Conservation (phyloP, 176 grass and related monocot species). For the Poa pratensis region DNA sequence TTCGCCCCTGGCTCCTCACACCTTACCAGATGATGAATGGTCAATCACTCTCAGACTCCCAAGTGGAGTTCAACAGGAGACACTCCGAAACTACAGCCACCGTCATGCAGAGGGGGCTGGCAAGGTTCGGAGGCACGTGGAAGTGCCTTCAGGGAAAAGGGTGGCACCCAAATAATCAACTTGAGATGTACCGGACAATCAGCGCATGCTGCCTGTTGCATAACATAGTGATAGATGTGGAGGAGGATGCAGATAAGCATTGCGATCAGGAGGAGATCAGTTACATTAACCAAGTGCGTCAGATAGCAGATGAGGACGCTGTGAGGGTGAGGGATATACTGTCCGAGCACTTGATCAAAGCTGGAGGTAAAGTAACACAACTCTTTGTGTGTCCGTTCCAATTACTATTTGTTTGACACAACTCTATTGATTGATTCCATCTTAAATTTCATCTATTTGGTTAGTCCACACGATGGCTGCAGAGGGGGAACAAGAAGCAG, state of each 20-base stretch:
- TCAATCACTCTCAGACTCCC: too few species aligned
- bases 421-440: not conserved
- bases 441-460: not conserved
- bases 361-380: not conserved
- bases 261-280: not conserved
- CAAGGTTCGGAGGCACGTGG: not conserved
- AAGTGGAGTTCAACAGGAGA: too few species aligned
- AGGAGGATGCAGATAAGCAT: not conserved
- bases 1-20: too few species aligned
- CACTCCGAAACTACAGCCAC: not conserved
- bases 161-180: not conserved
- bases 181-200: not conserved
- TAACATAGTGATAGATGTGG: not conserved
- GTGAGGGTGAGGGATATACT: not conserved
- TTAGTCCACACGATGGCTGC: not conserved
- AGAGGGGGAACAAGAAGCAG: not conserved
- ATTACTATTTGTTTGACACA: too few species aligned
- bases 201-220: not conserved
- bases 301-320: not conserved
- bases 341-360: not conserved
- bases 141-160: not conserved
- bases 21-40: too few species aligned
- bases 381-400: not conserved
- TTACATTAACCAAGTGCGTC: not conserved
- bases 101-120: not conserved